These are phyloP conservation scores for Botryotinia convoluta DNA, from an alignment of 2,329 filamentous ascomycete species.

Conservation along the genomic window DNA sequence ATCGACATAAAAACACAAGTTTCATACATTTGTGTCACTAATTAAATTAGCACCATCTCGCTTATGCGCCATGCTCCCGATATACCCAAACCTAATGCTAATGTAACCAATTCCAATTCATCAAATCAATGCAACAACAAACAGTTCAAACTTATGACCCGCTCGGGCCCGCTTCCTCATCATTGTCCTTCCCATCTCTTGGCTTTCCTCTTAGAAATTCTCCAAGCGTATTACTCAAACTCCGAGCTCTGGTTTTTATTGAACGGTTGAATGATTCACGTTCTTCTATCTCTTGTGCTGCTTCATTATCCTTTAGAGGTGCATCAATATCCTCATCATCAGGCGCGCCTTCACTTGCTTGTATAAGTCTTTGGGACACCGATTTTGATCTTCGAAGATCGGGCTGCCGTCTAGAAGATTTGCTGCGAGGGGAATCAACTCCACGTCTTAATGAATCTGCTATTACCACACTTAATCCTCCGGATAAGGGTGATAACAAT, in stretches of 20 bases:
- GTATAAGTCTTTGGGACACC: conserved; percentile 29
- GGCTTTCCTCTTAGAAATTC: conserved; percentile 33
- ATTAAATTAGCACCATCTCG: background rate
- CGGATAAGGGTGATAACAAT: conserved; percentile 58
- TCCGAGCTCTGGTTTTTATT: conserved; percentile 31
- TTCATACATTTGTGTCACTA: background rate
- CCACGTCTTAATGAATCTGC: conserved; percentile 62
- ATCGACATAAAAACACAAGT: background rate
- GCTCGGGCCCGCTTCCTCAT: conserved; percentile 35
- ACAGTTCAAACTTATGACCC: conserved; percentile 25
- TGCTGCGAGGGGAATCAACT: conserved; percentile 43
- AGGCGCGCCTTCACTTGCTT: conserved; percentile 23
- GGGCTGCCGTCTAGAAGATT: conserved; percentile 34
- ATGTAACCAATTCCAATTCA: conserved; percentile 8
- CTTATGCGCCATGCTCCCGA: conserved; percentile 11
- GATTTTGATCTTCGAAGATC: conserved; percentile 34
- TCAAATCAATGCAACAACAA: conserved; percentile 6
- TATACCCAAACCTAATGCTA: conserved; percentile 16
- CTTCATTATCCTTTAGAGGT: conserved; percentile 13
- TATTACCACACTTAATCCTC: conserved; percentile 60
- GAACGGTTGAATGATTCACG: conserved; percentile 26
- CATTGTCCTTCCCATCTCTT: conserved; percentile 22
- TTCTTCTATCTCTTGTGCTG: conserved; percentile 24
- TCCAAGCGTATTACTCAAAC: conserved; percentile 36
- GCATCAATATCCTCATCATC: conserved; percentile 27